A percentile compares a stretch with the other conserved stretches of the same genome.
These are phyloP conservation scores for Ballota nigra DNA, from an alignment of 257 asterid species.

Conservation along the genomic window DNA sequence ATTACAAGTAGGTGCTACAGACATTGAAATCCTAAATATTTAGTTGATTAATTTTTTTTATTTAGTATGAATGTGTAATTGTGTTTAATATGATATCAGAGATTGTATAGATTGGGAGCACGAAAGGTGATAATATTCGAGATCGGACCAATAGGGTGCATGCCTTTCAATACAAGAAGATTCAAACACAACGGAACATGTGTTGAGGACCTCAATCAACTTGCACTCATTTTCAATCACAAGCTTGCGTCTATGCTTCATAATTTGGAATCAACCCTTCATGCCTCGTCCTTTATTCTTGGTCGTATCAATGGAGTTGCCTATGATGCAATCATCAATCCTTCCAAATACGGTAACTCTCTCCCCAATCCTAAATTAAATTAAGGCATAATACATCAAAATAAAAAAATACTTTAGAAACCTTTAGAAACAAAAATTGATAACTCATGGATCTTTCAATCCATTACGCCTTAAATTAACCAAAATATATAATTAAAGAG, in stretches of 20 bases:
- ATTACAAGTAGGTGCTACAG: constrained; percentile 59
- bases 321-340: constrained; percentile 43
- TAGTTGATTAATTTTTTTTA: too few relatives aligned
- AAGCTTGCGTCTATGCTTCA: constrained; percentile 45
- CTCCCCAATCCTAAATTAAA: constrained; percentile 20
- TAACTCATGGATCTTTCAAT: too few relatives aligned
- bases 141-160: constrained; percentile 84
- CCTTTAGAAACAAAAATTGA: too few relatives aligned
- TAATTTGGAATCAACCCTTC: too few relatives aligned
- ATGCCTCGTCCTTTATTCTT: constrained; percentile 46
- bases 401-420: too few relatives aligned
- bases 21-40: constrained; percentile 38
- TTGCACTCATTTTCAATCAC: constrained; percentile 40
- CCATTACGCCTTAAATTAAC: too few relatives aligned
- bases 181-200: constrained; percentile 43
- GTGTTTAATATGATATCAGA: constrained; percentile 23
- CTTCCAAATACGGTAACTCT: too few relatives aligned
- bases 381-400: too few relatives aligned
- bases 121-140: constrained; percentile 64
- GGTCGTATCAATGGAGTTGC: constrained; percentile 54
- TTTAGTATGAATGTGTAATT: not conserved
- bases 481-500: too few relatives aligned
- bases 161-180: constrained; percentile 43
- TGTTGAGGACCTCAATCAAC: constrained; percentile 42
- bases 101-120: too few relatives aligned